These are phyloP conservation scores for Acidiella bohemica DNA, from an alignment of 495 filamentous ascomycete species.

Conservation along the genomic window DNA sequence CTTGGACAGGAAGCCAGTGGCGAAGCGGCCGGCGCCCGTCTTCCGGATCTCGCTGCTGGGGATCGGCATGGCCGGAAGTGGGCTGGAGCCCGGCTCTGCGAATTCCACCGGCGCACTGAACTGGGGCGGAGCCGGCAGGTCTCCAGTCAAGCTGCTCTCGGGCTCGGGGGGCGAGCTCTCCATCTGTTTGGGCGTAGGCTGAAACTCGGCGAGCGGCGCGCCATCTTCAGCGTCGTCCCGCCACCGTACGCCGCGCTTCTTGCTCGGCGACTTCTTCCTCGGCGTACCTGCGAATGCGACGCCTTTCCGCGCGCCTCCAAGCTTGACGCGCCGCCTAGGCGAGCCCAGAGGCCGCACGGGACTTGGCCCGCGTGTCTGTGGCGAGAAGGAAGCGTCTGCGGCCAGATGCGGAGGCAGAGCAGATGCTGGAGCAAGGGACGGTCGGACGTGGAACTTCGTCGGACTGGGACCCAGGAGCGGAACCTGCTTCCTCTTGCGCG, in stretches of 20 bases:
- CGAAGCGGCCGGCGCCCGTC: constrained; percentile 57
- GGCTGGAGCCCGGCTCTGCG: constrained; percentile 35
- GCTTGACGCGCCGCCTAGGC: constrained; percentile 59
- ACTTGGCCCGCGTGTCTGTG: constrained; percentile 32
- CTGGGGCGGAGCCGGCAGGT: constrained; percentile 21
- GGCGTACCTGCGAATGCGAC: constrained; percentile 63
- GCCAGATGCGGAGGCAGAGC: constrained; percentile 17
- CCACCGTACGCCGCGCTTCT: constrained; percentile 80
- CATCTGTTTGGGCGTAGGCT: constrained; percentile 66
- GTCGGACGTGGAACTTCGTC: constrained; percentile 14
- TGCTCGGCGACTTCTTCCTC: constrained; percentile 56
- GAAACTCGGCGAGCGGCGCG: constrained; percentile 62
- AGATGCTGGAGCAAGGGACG: constrained; percentile 11
- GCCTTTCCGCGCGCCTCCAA: constrained; percentile 54
- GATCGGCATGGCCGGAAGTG: constrained; percentile 34
- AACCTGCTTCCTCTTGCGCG: constrained; percentile 57
- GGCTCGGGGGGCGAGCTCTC: constrained; percentile 33
- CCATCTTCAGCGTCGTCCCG: constrained; percentile 78
- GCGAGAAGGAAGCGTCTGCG: constrained; percentile 30
- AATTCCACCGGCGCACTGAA: constrained; percentile 1
- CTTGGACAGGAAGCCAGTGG: constrained; percentile 81
- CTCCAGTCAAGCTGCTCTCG: constrained; percentile 25
- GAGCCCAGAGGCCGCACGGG: constrained; percentile 49
- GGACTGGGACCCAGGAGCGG: constrained; percentile 28
- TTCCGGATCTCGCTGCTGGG: constrained; percentile 34